Evolutionary conservation across 768 basidiomycete genomes (phyloP).

Genomic region (Galerina sulciceps): DNA sequence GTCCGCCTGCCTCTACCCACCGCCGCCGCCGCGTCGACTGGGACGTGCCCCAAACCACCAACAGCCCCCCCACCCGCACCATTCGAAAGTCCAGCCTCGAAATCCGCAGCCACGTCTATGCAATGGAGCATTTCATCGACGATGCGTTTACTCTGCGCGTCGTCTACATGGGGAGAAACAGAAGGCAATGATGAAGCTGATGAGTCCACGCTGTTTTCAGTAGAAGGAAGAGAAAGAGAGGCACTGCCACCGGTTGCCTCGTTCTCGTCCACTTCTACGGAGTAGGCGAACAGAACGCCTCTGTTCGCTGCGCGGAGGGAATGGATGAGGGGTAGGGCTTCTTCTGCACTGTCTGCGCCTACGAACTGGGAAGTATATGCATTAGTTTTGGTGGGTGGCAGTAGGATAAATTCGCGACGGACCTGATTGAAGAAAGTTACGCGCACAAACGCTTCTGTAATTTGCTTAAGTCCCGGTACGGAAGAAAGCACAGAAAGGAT

Average conservation of each 20-base stretch:
- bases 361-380: conserved; percentile 65
- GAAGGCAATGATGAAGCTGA: conserved; percentile 4
- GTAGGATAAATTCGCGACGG: conserved; percentile 15
- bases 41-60: neutral
- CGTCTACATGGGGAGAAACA: conserved; percentile 13
- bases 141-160: conserved; percentile 56
- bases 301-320: conserved; percentile 68
- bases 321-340: conserved; percentile 66
- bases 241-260: conserved; percentile 41
- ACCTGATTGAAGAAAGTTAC: conserved; percentile 88
- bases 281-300: conserved; percentile 81
- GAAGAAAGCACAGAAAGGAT: conserved; percentile 57
- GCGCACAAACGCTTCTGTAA: conserved; percentile 74
- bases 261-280: conserved; percentile 79
- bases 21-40: neutral
- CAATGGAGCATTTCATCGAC: conserved; percentile 77
- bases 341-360: conserved; percentile 81
- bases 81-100: conserved; percentile 57
- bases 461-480: conserved; percentile 61
- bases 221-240: conserved; percentile 20
- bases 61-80: neutral
- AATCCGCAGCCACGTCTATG: conserved; percentile 81
- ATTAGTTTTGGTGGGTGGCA: neutral
- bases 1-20: conserved; percentile 52
- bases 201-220: conserved; percentile 17